Conservation (phyloP, 495 filamentous ascomycete genomes). For the Penicillium atrosanguineum region DNA sequence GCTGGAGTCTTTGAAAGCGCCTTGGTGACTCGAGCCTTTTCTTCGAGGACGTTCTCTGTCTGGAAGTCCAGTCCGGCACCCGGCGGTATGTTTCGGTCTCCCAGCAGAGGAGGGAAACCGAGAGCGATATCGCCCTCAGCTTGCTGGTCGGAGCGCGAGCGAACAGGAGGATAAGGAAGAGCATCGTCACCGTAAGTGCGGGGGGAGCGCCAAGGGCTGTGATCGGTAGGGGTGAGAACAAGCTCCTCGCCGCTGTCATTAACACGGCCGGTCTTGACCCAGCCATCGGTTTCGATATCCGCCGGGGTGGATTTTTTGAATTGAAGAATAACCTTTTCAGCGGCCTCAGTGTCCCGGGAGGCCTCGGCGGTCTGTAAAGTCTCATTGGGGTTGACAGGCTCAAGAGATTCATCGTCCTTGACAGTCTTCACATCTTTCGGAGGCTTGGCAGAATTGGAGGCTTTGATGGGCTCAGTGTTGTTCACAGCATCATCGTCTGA, state of each 20-base stretch:
- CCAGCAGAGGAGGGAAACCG: slow-evolving; percentile 41
- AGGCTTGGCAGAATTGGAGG: not conserved
- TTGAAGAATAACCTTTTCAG: not conserved
- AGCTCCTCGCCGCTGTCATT: slow-evolving; percentile 38
- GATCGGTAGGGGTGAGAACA: slow-evolving; percentile 21
- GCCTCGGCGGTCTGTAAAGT: not conserved
- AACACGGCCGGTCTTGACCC: slow-evolving; percentile 32
- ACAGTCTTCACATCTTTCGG: not conserved
- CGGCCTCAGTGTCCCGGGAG: too few relatives aligned
- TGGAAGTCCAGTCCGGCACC: slow-evolving; percentile 4
- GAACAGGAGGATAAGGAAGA: slow-evolving; percentile 33
- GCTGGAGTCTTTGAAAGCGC: slow-evolving; percentile 3
- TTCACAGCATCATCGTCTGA: not conserved
- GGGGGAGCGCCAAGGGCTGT: slow-evolving; percentile 27
- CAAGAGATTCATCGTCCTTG: not conserved
- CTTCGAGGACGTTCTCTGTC: slow-evolving; percentile 16
- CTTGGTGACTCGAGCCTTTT: not conserved
- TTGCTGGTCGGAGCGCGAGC: slow-evolving; percentile 28
- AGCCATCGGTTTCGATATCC: slow-evolving; percentile 29
- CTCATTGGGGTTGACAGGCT: not conserved
- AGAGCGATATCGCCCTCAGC: slow-evolving; percentile 29
- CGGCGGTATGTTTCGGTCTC: slow-evolving; percentile 37
- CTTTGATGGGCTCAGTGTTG: not conserved
- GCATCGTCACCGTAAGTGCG: slow-evolving; percentile 29
- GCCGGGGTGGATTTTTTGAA: slow-evolving; percentile 17